phyloP scores from a whole-genome alignment of 2,329 filamentous ascomycete genomes.

The Epichloe glyceriae region DNA sequence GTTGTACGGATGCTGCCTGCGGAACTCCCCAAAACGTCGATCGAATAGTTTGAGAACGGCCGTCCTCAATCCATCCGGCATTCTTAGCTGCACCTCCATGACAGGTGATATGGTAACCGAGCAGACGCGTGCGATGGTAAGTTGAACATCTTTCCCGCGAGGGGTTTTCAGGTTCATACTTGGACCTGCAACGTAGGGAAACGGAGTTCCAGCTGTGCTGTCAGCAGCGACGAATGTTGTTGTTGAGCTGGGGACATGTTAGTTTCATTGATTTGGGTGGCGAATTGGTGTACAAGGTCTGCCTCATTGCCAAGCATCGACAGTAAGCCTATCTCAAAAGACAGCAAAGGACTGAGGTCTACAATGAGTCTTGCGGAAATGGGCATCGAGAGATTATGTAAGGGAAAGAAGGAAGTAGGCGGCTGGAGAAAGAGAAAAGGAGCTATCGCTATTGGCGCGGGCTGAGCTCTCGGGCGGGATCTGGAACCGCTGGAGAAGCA shows the following conservation, averaged over 20 bases:
- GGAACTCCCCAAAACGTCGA: conserved; percentile 4
- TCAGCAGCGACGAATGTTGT: neutral
- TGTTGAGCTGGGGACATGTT: neutral
- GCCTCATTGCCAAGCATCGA: conserved; percentile 1
- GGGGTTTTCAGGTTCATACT: conserved; percentile 2
- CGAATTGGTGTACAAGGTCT: neutral
- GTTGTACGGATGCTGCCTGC: conserved; percentile 4
- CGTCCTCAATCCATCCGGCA: neutral
- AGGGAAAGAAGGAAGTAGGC: no score
- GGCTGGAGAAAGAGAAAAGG: no score
- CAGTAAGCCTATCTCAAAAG: neutral
- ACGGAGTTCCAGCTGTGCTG: conserved; percentile 3
- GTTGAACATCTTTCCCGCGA: conserved; percentile 1
- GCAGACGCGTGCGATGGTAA: conserved; percentile 5
- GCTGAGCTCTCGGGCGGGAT: no score
- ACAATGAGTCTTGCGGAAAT: no score
- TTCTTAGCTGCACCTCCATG: conserved; percentile 4
- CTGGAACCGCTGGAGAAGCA: no score
- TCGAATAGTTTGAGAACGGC: conserved; percentile 8
- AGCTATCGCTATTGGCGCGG: no score
- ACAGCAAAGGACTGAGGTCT: neutral
- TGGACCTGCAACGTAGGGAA: conserved; percentile 6
- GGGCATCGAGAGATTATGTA: no score
- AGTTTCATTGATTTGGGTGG: neutral
- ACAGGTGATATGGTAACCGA: conserved; percentile 4